Percentiles rank a stretch among this genome's conserved stretches.
These are phyloP conservation scores for Coniochaeta sp. DNA, from an alignment of 2,329 filamentous ascomycete genomes.

Conservation along the genomic window DNA sequence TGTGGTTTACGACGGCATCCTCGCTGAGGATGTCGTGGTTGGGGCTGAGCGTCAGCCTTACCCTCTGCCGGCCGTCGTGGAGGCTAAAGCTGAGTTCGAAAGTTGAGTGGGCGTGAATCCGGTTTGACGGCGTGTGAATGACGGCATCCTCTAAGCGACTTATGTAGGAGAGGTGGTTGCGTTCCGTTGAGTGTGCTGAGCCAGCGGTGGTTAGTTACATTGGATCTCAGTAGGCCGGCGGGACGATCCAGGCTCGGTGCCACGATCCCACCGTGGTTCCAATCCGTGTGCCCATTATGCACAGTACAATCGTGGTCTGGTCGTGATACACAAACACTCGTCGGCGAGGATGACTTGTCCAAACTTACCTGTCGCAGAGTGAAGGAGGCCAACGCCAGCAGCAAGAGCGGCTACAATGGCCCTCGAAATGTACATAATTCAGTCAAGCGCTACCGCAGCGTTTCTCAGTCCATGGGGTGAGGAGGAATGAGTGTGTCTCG, in stretches of 20 bases:
- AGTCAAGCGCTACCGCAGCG: conserved; percentile 1
- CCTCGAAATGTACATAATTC: conserved; percentile 20
- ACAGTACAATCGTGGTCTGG: not conserved
- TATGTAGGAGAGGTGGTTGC: conserved; percentile 71
- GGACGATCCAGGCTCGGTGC: not conserved
- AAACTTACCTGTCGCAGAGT: conserved; percentile 17
- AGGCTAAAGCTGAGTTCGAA: conserved; percentile 83
- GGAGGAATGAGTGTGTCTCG: not conserved
- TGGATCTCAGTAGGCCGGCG: not conserved
- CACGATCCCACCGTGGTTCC: not conserved
- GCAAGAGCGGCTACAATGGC: conserved; percentile 20
- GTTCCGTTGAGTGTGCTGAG: conserved; percentile 60
- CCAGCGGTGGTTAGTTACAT: conserved; percentile 13
- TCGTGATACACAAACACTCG: not conserved
- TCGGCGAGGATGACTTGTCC: conserved; percentile 3
- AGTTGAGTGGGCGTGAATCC: conserved; percentile 69
- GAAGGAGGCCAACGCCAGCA: conserved; percentile 14
- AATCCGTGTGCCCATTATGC: not conserved
- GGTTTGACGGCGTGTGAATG: conserved; percentile 71
- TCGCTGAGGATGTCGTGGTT: conserved; percentile 85
- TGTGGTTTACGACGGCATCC: conserved; percentile 64
- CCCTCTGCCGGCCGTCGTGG: conserved; percentile 53
- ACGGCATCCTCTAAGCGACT: conserved; percentile 65
- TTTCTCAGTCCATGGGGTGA: conserved; percentile 9
- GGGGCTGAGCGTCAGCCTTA: conserved; percentile 77